These are phyloP conservation scores for Sugiyamaella japonica DNA, from an alignment of 1,139 yeast genomes.

Conservation along the genomic window DNA sequence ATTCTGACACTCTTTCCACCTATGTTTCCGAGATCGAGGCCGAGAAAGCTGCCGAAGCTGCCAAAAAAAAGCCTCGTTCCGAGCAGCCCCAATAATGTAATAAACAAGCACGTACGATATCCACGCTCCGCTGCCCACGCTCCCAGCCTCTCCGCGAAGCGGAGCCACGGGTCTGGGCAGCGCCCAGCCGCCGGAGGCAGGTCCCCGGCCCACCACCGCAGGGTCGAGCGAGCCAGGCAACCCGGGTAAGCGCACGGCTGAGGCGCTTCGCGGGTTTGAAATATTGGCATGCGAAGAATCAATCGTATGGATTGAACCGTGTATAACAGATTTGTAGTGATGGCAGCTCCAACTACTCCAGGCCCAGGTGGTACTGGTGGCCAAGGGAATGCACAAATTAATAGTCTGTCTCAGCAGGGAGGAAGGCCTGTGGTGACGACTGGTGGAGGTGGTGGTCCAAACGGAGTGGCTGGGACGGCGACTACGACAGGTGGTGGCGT, in stretches of 20 bases:
- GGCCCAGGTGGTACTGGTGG: conserved; percentile 8
- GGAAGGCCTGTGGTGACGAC: conserved; percentile 8
- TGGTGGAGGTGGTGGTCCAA: not conserved
- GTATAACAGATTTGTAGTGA: too few relatives aligned
- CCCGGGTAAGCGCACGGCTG: conserved; percentile 4
- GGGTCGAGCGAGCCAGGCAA: not conserved
- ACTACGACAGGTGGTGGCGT: not conserved
- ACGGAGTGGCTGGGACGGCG: too few relatives aligned
- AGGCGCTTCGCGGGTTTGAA: not conserved
- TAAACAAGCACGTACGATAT: too few relatives aligned
- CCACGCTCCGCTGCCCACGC: too few relatives aligned
- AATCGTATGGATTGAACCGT: not conserved
- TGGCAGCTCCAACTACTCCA: conserved; percentile 10
- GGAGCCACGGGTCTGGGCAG: too few relatives aligned
- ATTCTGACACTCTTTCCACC: conserved; percentile 70
- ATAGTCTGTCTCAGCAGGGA: not conserved
- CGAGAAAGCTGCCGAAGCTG: conserved; percentile 89
- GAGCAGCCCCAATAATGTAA: conserved; percentile 12
- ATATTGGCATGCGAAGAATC: conserved; percentile 1
- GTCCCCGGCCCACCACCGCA: not conserved
- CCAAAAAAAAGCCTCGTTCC: conserved; percentile 53
- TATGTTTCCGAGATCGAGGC: conserved; percentile 84
- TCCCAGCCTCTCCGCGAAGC: too few relatives aligned
- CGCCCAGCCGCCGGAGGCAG: not conserved
- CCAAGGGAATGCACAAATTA: conserved; percentile 4